Conservation (phyloP, 352 stramenopile species). For the Globisporangium okanoganense region DNA sequence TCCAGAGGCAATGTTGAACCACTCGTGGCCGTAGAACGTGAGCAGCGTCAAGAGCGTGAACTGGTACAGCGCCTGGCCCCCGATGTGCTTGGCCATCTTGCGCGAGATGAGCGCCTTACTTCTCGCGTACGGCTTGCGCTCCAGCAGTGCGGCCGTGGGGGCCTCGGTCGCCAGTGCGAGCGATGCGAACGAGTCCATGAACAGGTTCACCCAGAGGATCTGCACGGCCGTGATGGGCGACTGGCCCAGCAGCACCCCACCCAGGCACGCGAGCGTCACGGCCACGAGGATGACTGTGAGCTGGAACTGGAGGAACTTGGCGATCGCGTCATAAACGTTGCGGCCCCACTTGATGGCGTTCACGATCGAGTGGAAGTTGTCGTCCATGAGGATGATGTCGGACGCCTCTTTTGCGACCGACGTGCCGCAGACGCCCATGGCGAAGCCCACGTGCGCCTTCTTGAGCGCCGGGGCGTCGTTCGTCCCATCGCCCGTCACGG, state of each 20-base stretch:
- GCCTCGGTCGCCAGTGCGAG: conserved; percentile 88
- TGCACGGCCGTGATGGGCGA: conserved; percentile 85
- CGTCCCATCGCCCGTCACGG: conserved; percentile 91
- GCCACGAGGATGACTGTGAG: conserved; percentile 90
- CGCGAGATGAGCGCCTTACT: conserved; percentile 75
- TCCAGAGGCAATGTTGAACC: conserved; percentile 16
- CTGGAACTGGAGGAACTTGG: conserved; percentile 93
- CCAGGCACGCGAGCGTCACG: conserved; percentile 79
- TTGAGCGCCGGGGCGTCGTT: conserved; percentile 93
- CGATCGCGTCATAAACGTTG: conserved; percentile 91
- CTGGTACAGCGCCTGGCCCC: conserved; percentile 79
- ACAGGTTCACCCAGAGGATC: conserved; percentile 94
- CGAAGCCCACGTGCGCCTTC: conserved; percentile 86
- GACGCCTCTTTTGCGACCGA: conserved; percentile 88
- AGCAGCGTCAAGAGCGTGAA: conserved; percentile 66
- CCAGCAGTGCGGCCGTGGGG: conserved; percentile 63
- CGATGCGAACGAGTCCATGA: conserved; percentile 92
- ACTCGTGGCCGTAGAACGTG: conserved; percentile 40
- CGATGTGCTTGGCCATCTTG: conserved; percentile 87
- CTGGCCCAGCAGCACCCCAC: conserved; percentile 53
- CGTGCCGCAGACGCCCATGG: conserved; percentile 86
- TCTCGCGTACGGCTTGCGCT: conserved; percentile 68
- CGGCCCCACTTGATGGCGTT: conserved; percentile 91
- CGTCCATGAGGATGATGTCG: conserved; percentile 91
- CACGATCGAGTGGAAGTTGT: conserved; percentile 92